A percentile compares a stretch with the other conserved stretches of the same genome.
phyloP scores from a whole-genome alignment of 352 stramenopile species.

The Phytophthora vignae region DNA sequence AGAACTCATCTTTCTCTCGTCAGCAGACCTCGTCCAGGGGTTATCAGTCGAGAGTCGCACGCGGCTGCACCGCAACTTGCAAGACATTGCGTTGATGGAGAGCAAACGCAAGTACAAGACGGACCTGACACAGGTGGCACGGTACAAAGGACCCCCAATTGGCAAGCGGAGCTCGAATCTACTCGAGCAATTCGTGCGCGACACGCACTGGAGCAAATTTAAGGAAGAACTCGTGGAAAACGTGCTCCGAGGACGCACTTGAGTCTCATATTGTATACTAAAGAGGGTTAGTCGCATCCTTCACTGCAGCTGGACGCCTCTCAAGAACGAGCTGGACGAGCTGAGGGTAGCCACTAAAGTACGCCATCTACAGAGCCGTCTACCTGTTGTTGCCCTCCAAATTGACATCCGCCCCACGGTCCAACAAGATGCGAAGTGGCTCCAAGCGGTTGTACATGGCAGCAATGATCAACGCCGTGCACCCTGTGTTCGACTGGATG shows the following conservation, averaged over 20 bases:
- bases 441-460: neutral
- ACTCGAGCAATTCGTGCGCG: conserved; percentile 33
- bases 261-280: neutral
- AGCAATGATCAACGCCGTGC: neutral
- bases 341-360: neutral
- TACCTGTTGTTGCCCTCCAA: neutral
- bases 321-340: neutral
- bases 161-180: conserved; percentile 31
- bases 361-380: neutral
- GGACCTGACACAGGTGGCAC: neutral
- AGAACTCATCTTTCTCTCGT: conserved; percentile 65
- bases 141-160: neutral
- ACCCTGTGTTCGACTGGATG: neutral
- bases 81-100: conserved; percentile 22
- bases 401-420: neutral
- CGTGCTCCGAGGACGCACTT: conserved; percentile 28
- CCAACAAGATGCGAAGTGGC: neutral
- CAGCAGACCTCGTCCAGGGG: conserved; percentile 40
- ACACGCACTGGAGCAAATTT: conserved; percentile 41
- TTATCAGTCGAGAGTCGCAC: conserved; percentile 48
- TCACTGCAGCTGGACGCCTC: neutral
- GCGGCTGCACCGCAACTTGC: conserved; percentile 51
- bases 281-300: neutral
- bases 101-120: conserved; percentile 14
- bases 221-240: conserved; percentile 45